A percentile compares a stretch with the other conserved stretches of the same genome.
Evolutionary conservation across 169 alveolate species (phyloP).

Genomic region (Plasmodium reichenowi): DNA sequence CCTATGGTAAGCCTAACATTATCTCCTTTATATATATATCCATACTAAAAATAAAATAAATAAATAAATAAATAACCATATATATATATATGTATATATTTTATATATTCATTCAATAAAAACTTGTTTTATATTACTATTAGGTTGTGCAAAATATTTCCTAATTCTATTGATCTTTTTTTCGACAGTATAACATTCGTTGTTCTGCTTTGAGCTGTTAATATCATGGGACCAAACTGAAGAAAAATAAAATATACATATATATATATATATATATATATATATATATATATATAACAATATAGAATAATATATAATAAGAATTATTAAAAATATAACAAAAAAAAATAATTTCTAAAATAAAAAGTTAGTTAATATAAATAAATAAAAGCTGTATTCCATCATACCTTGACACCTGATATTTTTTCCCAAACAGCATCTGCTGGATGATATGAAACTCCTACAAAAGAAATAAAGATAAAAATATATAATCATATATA

Average conservation of each 20-base stretch:
- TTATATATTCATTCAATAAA: neutral
- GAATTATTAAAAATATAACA: neutral
- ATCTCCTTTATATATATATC: conserved; percentile 73
- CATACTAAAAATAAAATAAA: conserved; percentile 19
- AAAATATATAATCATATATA: neutral
- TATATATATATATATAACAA: neutral
- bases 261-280: neutral
- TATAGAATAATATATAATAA: no score
- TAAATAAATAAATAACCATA: neutral
- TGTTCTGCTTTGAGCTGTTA: conserved; percentile 70
- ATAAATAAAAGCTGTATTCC: neutral
- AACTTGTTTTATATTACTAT: conserved; percentile 19
- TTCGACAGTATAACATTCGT: conserved; percentile 67
- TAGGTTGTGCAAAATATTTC: conserved; percentile 52
- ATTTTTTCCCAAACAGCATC: conserved; percentile 70
- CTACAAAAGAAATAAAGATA: conserved; percentile 12
- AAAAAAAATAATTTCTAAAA: neutral
- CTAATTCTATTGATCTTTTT: conserved; percentile 63
- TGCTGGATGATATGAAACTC: conserved; percentile 61
- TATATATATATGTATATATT: neutral
- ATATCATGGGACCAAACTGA: conserved; percentile 68
- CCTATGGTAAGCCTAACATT: conserved; percentile 70
- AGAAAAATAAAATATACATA: neutral
- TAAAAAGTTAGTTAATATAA: no score
- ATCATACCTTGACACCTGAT: conserved; percentile 64